These are phyloP conservation scores for Colletotrichum melonis DNA, from an alignment of 2,329 filamentous ascomycete genomes.

Conservation along the genomic window DNA sequence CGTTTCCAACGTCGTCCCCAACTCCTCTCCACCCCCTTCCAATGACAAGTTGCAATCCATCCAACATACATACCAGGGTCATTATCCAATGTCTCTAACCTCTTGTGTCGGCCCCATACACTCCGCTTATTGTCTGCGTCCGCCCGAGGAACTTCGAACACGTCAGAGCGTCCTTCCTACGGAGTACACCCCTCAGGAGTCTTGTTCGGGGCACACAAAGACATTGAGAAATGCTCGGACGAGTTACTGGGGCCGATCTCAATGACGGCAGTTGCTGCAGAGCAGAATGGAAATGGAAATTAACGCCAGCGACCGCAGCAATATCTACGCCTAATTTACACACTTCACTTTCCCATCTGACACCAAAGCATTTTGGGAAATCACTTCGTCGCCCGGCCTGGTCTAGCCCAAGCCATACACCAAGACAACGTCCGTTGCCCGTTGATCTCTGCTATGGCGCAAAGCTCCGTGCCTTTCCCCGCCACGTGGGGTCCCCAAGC, in stretches of 20 bases:
- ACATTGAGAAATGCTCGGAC: slow-evolving; percentile 8
- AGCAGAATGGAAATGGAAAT: neutral
- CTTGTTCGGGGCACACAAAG: neutral
- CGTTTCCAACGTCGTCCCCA: neutral
- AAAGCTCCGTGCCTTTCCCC: slow-evolving; percentile 29
- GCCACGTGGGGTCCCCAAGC: slow-evolving; percentile 26
- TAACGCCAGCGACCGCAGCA: neutral
- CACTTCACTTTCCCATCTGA: slow-evolving; percentile 6
- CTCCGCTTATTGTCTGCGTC: neutral
- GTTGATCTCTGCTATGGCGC: slow-evolving; percentile 28
- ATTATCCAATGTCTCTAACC: neutral
- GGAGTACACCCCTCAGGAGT: neutral
- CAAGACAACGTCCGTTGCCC: slow-evolving; percentile 28
- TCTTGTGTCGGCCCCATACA: neutral
- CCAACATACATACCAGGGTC: neutral
- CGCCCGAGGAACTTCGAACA: slow-evolving; percentile 5
- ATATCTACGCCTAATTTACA: neutral
- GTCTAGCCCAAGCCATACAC: slow-evolving; percentile 19
- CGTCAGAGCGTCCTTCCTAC: neutral
- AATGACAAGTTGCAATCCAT: neutral
- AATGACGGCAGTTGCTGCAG: neutral
- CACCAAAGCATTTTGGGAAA: slow-evolving; percentile 22
- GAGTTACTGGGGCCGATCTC: slow-evolving; percentile 13
- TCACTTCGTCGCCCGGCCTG: slow-evolving; percentile 7
- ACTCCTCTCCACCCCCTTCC: neutral